Evolutionary conservation across 2,329 filamentous ascomycete genomes (phyloP).

Genomic region (Diaporthe citriasiana): DNA sequence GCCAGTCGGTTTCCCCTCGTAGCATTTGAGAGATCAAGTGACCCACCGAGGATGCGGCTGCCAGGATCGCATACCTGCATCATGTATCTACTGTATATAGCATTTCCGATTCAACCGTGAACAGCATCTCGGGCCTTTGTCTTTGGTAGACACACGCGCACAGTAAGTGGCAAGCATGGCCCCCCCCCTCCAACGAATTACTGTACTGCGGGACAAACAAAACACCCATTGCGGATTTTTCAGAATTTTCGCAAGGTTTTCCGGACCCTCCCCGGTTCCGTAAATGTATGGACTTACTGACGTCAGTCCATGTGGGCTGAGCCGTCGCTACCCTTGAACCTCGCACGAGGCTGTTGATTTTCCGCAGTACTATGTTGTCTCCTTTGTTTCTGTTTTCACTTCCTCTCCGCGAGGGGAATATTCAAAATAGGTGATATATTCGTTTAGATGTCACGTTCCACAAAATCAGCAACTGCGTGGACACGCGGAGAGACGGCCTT

Average conservation of each 20-base stretch:
- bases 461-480: background rate
- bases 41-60: slow-evolving; percentile 21
- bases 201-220: background rate
- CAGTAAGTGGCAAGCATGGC: background rate
- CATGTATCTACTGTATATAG: background rate
- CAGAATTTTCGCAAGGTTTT: slow-evolving; percentile 33
- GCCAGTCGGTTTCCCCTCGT: background rate
- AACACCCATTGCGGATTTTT: background rate
- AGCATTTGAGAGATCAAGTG: slow-evolving; percentile 7
- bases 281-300: slow-evolving; percentile 23
- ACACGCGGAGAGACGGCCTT: background rate
- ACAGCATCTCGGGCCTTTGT: background rate
- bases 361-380: background rate
- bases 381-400: background rate
- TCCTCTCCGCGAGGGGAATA: background rate
- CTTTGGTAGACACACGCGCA: background rate
- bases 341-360: background rate
- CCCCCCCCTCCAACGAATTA: background rate
- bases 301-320: slow-evolving; percentile 19
- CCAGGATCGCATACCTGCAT: slow-evolving; percentile 10
- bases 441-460: background rate
- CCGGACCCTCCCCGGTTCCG: slow-evolving; percentile 19
- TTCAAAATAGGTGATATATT: background rate
- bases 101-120: background rate
- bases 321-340: background rate